These are phyloP conservation scores for Fraxinus angustifolia DNA, from an alignment of 305 asterid genomes.

Conservation along the genomic window DNA sequence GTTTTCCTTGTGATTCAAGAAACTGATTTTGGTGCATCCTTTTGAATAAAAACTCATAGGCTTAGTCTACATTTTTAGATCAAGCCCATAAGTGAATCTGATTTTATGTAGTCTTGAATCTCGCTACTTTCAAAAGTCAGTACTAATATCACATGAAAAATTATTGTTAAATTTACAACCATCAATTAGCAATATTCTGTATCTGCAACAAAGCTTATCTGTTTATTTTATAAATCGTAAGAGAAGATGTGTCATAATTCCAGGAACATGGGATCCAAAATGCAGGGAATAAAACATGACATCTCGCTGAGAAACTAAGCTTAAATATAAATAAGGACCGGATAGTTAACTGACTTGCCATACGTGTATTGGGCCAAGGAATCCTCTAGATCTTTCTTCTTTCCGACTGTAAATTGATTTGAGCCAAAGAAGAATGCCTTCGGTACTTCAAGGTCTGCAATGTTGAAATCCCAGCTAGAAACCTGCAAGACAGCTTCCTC, in stretches of 20 bases:
- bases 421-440: constrained; percentile 60
- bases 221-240: not conserved
- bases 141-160: no score
- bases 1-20: no score
- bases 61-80: no score
- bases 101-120: not conserved
- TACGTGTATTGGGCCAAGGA: constrained; percentile 78
- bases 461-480: constrained; percentile 84
- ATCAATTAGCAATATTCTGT: no score
- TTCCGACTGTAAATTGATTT: constrained; percentile 57
- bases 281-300: not conserved
- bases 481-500: constrained; percentile 84
- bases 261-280: not conserved
- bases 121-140: not conserved
- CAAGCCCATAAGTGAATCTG: not conserved
- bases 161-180: no score
- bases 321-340: not conserved
- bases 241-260: not conserved
- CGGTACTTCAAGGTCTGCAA: constrained; percentile 58
- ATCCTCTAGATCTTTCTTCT: constrained; percentile 52
- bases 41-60: no score
- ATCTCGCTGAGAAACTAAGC: not conserved
- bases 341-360: constrained; percentile 64
- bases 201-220: not conserved
- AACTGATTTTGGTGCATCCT: no score